phyloP scores from a whole-genome alignment of 176 grass and related monocot genomes.

The Thinopyrum elongatum region DNA sequence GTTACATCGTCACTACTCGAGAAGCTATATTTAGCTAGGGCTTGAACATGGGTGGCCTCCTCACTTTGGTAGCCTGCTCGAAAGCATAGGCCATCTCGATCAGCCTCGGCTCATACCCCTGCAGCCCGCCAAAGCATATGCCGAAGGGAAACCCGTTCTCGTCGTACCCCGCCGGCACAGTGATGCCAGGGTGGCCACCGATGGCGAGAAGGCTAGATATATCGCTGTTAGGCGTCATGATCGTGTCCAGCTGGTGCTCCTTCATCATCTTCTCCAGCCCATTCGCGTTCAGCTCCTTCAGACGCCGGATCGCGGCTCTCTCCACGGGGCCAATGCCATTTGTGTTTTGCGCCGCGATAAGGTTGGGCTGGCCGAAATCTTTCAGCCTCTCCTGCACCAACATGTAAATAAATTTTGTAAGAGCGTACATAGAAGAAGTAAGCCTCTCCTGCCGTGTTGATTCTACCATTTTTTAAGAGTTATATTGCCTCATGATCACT shows the following conservation, averaged over 20 bases:
- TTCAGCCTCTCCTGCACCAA: conserved; percentile 36
- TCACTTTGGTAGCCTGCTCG: conserved; percentile 48
- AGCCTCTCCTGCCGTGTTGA: background rate
- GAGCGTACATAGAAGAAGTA: background rate
- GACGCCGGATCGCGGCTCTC: conserved; percentile 9
- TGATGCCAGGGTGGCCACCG: conserved; percentile 43
- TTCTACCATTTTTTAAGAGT: background rate
- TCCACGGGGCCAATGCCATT: conserved; percentile 13
- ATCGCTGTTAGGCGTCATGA: background rate
- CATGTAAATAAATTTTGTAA: background rate
- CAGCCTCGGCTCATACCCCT: conserved; percentile 48
- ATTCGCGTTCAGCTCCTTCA: conserved; percentile 13
- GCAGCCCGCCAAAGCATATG: conserved; percentile 46
- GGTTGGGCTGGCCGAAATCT: background rate
- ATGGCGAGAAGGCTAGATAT: conserved; percentile 9
- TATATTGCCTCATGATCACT: no score
- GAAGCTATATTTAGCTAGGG: background rate
- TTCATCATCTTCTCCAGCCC: conserved; percentile 48
- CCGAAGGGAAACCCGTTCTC: conserved; percentile 34
- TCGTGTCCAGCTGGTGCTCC: conserved; percentile 40
- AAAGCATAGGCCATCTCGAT: conserved; percentile 67
- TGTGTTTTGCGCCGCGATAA: conserved; percentile 30
- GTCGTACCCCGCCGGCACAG: conserved; percentile 46
- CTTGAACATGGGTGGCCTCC: conserved; percentile 38
- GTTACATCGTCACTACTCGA: no score